Evolutionary conservation across 1,284 basidiomycete genomes (phyloP), one percentile per base, ranked within the genome.

Genomic region (Irpex sp.): DNA sequence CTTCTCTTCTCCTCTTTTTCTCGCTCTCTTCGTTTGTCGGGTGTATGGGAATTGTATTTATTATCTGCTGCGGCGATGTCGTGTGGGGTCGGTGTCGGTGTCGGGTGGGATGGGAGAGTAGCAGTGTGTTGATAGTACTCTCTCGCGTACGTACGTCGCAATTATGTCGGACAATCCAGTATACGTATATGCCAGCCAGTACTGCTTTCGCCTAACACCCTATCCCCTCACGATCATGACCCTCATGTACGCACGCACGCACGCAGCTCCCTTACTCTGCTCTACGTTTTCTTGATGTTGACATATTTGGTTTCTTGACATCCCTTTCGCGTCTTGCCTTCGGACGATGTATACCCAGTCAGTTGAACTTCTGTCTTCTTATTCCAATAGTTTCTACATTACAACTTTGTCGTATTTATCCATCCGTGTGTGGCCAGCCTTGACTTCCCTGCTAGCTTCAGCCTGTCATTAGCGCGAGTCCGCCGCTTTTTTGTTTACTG

Each of bases 1-100:
- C 26, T 26, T 26, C 26, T 19, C 21, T 15, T 52, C n/a, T 52
- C 9, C 21, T 4, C 17, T 52, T 19, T 52, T 17, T 52, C 21
- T 52, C 21, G 13, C 17, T 19, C 54, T 56, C 9, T 56, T 31
- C 19, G 13, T 19, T 56, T 56, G 54, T 56, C n/a, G 54, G 54
- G 54, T 56, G 54, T 56, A 56, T 56, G 31, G 21, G 34, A 36
- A 13, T 56, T 34, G 54, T 56, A 56, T 56, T 56, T 56, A 56
- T 56, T 7, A 21, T 26, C n/a, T 36, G 7, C 11, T 52, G 49
- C 9, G 49, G 49, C 21, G 49, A 15, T 17, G 9, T 44, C 40
- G 40, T 44, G 8, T 15, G 26, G 26, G 26, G 40, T 44, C 4
- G 40, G 8, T 15, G 15, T 44, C 15, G 21, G 21, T 52, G 21